These are phyloP conservation scores for Arabidopsis thaliana DNA, from an alignment of 345 rosid species.

Conservation along the genomic window TAIR10.1 NC_003076.8:22760001-22760500, in stretches of 20 bases:
- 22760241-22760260: slow-evolving; percentile 48
- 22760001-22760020: slow-evolving; percentile 21
- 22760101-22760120: slow-evolving; percentile 46
- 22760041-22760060: slow-evolving; percentile 31
- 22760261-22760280: slow-evolving; percentile 37
- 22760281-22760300: slow-evolving; percentile 48
- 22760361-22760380: slow-evolving; percentile 62
- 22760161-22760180: slow-evolving; percentile 32
- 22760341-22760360: slow-evolving; percentile 84
- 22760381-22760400: slow-evolving; percentile 34
- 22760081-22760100: slow-evolving; percentile 39
- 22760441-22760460: slow-evolving; percentile 42
- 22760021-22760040: slow-evolving; percentile 31
- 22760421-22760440: slow-evolving; percentile 41
- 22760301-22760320: slow-evolving; percentile 91
- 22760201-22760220: slow-evolving; percentile 39
- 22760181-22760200: slow-evolving; percentile 37
- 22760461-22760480: slow-evolving; percentile 44
- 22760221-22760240: slow-evolving; percentile 30
- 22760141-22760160: slow-evolving; percentile 24
- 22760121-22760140: slow-evolving; percentile 39
- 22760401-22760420: slow-evolving; percentile 32
- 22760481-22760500: slow-evolving; percentile 37
- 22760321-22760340: slow-evolving; percentile 95
- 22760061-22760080: slow-evolving; percentile 14